Evolutionary conservation across 78 protist species (phyloP).

Genomic region (Monocercomonoides exilis): DNA sequence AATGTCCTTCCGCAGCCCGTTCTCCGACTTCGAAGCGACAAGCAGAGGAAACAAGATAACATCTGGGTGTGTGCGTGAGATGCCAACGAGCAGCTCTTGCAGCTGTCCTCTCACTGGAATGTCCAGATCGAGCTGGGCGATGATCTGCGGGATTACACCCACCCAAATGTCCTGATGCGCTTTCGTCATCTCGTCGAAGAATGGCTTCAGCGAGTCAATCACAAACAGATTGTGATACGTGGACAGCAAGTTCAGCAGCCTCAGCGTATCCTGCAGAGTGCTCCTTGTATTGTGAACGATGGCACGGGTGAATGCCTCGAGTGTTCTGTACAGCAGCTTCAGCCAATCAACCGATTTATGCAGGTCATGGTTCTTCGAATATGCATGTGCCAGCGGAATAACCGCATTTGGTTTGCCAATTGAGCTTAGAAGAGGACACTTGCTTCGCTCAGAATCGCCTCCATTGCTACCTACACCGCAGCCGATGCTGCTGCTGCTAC

Average conservation of each 20-base stretch:
- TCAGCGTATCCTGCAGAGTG: not conserved
- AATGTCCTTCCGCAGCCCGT: not conserved
- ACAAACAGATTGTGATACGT: not conserved
- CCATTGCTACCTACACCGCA: no score
- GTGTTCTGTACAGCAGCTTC: not conserved
- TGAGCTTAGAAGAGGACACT: no score
- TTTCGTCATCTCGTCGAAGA: not conserved
- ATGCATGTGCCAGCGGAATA: no score
- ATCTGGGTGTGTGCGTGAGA: slow-evolving; percentile 18
- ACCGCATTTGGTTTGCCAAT: no score
- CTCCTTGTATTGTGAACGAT: not conserved
- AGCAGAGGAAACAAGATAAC: slow-evolving; percentile 23
- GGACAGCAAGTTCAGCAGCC: not conserved
- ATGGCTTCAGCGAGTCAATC: not conserved
- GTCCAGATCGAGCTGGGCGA: slow-evolving; percentile 12
- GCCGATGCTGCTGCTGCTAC: no score
- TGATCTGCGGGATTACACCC: slow-evolving; percentile 29
- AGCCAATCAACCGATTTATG: not conserved
- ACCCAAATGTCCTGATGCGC: slow-evolving; percentile 20
- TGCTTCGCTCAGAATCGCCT: no score
- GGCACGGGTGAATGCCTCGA: not conserved
- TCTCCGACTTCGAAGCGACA: slow-evolving; percentile 1
- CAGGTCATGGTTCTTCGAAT: no score
- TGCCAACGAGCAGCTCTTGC: not conserved
- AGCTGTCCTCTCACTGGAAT: not conserved